Evolutionary conservation across 352 stramenopile species (phyloP), one percentile per base, ranked within the genome.

Genomic region (Phytophthora pluvialis): DNA sequence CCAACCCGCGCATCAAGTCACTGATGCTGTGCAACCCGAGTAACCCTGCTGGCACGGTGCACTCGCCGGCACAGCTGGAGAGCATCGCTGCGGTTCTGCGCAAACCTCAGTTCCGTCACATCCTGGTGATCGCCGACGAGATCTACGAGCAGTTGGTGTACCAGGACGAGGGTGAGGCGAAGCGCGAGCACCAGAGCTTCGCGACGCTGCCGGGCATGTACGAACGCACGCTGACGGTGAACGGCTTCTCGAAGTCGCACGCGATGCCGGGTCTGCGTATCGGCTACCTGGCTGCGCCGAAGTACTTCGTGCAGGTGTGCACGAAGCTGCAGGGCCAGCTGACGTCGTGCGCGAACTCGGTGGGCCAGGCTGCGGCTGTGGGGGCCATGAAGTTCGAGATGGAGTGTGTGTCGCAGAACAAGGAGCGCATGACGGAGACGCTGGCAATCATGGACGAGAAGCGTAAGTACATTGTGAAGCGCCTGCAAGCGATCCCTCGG

Each of bases 111-210:
- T 88, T 85, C 68, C 77, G 78, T 47, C 80, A 97, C 47, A 82
- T 98, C 29, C 64, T 92, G 26, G 78, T 98, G 21, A 67, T 99
- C 54, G 76, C 89, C 11, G 96, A 99, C 78, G 96, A 99, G 77
- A 99, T 99, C 52, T 99, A 99, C 66, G 96, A 99, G 76, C 83
- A 96, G 44, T 78, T 99, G 32, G 78, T 98, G 9, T 99, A 98
- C 81, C 80, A 94, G 57, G 76, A 89, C 36, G 81, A 89, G 53
- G 74, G 61, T 65, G 75, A 64, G 61, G 77, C 64, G 55, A 86
- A 73, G 36, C 80, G 80, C 28, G 61, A 64, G 39, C 86, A 94
- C 71, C 58, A 85, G 55, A 91, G 79, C 60, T 94, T 96, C 44
- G 86, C 84, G 16, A 75, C 73, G 15, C 64, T 93, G 16, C 81